Evolutionary conservation across 306 rosid genomes (phyloP).

Genomic region (Quercus variabilis): DNA sequence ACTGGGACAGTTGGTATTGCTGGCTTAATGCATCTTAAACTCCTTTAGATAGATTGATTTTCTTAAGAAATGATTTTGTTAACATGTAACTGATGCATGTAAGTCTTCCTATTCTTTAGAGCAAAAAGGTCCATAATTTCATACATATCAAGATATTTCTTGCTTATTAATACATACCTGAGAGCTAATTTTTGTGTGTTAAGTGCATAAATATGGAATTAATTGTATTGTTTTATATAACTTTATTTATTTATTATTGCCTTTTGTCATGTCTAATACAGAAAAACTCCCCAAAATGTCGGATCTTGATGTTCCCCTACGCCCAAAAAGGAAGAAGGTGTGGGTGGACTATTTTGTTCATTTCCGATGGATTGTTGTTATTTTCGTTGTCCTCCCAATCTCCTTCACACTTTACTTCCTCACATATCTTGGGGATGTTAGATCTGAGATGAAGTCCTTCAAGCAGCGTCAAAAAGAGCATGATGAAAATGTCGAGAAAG

Average conservation of each 20-base stretch:
- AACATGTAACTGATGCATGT: neutral
- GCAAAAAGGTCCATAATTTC: neutral
- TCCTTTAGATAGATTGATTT: neutral
- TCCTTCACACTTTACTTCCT: slow-evolving; percentile 83
- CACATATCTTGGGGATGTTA: slow-evolving; percentile 81
- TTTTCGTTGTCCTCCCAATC: slow-evolving; percentile 90
- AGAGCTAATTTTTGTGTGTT: no score
- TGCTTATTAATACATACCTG: no score
- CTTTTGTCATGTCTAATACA: neutral
- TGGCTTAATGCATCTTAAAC: neutral
- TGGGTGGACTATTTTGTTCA: slow-evolving; percentile 81
- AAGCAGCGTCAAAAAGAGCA: slow-evolving; percentile 85
- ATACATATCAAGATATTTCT: no score
- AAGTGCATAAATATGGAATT: neutral
- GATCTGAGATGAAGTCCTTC: slow-evolving; percentile 87
- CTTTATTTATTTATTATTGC: neutral
- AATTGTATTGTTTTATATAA: neutral
- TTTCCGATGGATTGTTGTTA: slow-evolving; percentile 86
- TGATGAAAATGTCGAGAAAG: slow-evolving; percentile 81
- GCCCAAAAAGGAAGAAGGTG: slow-evolving; percentile 86
- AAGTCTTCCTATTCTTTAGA: neutral
- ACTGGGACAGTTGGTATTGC: neutral
- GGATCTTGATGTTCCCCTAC: slow-evolving; percentile 79
- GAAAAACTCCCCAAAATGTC: slow-evolving; percentile 49
- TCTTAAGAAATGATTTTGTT: neutral